Evolutionary conservation across 1,139 yeast genomes (phyloP), one percentile per base, ranked within the genome.

Genomic region (Debaryomycetaceae sp.): DNA sequence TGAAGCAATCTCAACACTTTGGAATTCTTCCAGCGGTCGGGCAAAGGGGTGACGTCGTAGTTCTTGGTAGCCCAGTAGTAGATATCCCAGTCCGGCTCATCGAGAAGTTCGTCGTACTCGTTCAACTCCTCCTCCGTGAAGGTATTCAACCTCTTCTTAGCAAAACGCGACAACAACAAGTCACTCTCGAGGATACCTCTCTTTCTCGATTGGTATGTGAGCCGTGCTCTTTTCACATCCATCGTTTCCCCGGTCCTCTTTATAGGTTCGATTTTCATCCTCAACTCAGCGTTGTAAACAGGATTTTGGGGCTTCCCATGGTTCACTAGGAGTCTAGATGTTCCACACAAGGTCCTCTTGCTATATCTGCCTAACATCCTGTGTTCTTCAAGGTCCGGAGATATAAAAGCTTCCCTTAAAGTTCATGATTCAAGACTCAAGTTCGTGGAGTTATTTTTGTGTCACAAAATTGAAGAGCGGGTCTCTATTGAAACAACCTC

Each of bases 31-130:
- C 97, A 91, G 57, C 78, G 77, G 40, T 87, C 91, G 6, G 98
- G 97, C 52, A 91, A 73, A 13, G 96, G 96, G 43, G 91, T 87
- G 23, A 85, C 81, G 35, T 80, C 83, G 57, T 74, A 87, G 66
- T 88, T 88, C 55, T 80, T 78, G 6, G 97, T 89, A 23, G 96
- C 97, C 98, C 99, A 93, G 69, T 93, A 93, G 66, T 89, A 95
- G 51, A 93, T 91, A 62, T 93, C 99, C 99, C 99, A 95, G 64
- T 93, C 99, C 13, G 93, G 81, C 66, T 91, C 96, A 63, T 95
- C 96, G 60, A 93, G 75, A 47, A 93, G 69, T 52, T 76, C 65
- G 60, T 93, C 98, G 63, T 88, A 93, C 65, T 93, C 98, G 45
- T 83, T 85, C 51, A 95, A 70, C 64, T 89, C 87, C 45, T 74